Evolutionary conservation across 2,329 filamentous ascomycete genomes (phyloP).

Genomic region (Bipolaris cookei): DNA sequence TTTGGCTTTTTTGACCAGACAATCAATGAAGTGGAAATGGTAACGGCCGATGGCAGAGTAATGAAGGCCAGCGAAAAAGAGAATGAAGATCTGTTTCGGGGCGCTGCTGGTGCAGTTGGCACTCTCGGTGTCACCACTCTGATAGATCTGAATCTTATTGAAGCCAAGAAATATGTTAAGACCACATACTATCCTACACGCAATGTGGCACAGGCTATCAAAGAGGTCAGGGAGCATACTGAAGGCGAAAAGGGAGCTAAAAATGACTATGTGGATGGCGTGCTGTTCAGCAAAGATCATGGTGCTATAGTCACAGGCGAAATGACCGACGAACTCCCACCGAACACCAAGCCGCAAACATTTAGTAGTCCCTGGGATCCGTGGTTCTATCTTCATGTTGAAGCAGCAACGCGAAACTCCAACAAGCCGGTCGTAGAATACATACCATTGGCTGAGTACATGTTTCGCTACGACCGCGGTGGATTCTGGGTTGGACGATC

Average conservation of each 20-base stretch:
- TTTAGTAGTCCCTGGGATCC: conserved; percentile 56
- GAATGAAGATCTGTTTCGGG: conserved; percentile 66
- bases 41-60: conserved; percentile 66
- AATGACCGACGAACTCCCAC: conserved; percentile 48
- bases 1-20: conserved; percentile 70
- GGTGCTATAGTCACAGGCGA: conserved; percentile 55
- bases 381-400: conserved; percentile 60
- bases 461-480: conserved; percentile 74
- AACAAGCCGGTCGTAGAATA: conserved; percentile 56
- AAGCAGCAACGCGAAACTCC: conserved; percentile 47
- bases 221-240: conserved; percentile 48
- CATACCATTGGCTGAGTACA: conserved; percentile 68
- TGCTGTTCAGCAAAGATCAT: conserved; percentile 54
- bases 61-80: conserved; percentile 61
- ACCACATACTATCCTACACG: conserved; percentile 55
- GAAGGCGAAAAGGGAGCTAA: conserved; percentile 41
- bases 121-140: conserved; percentile 71
- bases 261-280: conserved; percentile 59
- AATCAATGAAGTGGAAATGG: conserved; percentile 67
- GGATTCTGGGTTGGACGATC: conserved; percentile 71
- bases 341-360: conserved; percentile 36
- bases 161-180: conserved; percentile 57
- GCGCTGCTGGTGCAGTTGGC: conserved; percentile 69
- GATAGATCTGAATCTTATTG: conserved; percentile 55
- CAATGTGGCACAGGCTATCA: conserved; percentile 52